Conservation (phyloP, 345 rosid genomes). For the Hypericum androsaemum region DNA sequence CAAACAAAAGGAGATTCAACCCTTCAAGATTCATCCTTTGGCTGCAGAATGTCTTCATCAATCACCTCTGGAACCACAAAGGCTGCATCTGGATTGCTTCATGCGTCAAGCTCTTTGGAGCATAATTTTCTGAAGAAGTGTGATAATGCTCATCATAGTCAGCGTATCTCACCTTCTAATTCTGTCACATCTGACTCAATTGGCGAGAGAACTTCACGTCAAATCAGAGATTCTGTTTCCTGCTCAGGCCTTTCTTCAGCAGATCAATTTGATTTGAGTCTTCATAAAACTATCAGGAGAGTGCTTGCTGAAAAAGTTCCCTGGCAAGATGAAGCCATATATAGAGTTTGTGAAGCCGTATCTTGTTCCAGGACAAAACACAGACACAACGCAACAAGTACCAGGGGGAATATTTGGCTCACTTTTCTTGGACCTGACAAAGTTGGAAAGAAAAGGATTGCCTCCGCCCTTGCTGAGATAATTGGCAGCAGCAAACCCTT, state of each 20-base stretch:
- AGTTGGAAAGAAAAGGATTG: conserved; percentile 57
- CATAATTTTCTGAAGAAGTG: no score
- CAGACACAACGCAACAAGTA: conserved; percentile 14
- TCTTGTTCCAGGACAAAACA: conserved; percentile 34
- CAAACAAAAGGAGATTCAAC: conserved; percentile 13
- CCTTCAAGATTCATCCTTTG: conserved; percentile 8
- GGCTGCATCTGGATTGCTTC: no score
- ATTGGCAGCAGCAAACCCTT: conserved; percentile 36
- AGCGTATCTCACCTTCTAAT: no score
- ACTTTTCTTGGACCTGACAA: conserved; percentile 66
- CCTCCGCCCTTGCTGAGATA: conserved; percentile 45
- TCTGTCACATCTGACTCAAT: no score
- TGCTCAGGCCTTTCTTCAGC: not conserved
- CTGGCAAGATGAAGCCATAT: conserved; percentile 57
- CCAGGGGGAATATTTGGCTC: conserved; percentile 42
- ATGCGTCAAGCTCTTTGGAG: no score
- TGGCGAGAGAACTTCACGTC: no score
- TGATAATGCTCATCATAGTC: no score
- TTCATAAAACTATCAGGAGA: not conserved
- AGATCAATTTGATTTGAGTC: not conserved
- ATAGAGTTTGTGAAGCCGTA: conserved; percentile 35
- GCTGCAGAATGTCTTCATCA: conserved; percentile 13
- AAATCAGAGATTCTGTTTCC: conserved; percentile 30
- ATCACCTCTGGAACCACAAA: conserved; percentile 34
- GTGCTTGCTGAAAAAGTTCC: conserved; percentile 40